A percentile compares a stretch with the other conserved stretches of the same genome.
Evolutionary conservation across 1,284 basidiomycete genomes (phyloP).

Genomic region (Chalciporus sp.): DNA sequence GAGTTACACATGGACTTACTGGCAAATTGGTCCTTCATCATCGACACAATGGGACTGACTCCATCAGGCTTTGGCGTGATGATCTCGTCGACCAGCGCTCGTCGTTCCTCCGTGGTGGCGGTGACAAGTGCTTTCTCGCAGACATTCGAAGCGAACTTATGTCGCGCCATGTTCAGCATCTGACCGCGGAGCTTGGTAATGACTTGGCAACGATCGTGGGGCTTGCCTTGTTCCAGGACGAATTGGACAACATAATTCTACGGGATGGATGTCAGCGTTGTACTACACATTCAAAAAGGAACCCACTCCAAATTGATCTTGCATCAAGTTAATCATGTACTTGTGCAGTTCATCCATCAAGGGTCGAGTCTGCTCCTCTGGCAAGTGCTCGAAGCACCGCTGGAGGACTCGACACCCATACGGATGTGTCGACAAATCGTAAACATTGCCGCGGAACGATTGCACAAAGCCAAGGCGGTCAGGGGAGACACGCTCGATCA

Average conservation of each 20-base stretch:
- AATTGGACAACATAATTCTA: slow-evolving; percentile 97
- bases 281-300: not conserved
- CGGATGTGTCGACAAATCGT: slow-evolving; percentile 84
- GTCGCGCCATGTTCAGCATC: slow-evolving; percentile 79
- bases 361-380: slow-evolving; percentile 65
- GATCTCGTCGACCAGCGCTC: slow-evolving; percentile 80
- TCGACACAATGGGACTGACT: slow-evolving; percentile 63
- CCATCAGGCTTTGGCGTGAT: slow-evolving; percentile 66
- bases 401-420: slow-evolving; percentile 97
- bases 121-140: slow-evolving; percentile 89
- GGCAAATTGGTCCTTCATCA: slow-evolving; percentile 93
- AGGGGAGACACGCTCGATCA: slow-evolving; percentile 80
- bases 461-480: slow-evolving; percentile 79
- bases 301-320: slow-evolving; percentile 86
- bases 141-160: slow-evolving; percentile 98
- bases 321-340: slow-evolving; percentile 72
- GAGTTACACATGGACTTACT: slow-evolving; percentile 54
- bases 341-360: slow-evolving; percentile 87
- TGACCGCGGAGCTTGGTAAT: slow-evolving; percentile 77
- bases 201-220: slow-evolving; percentile 71
- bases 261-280: slow-evolving; percentile 4
- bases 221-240: slow-evolving; percentile 80
- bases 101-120: slow-evolving; percentile 64
- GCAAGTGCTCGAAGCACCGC: slow-evolving; percentile 87
- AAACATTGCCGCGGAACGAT: slow-evolving; percentile 83